Base-by-base conservation (phyloP, 148 eudicot genomes). In the Rhododendron simsii region DNA sequence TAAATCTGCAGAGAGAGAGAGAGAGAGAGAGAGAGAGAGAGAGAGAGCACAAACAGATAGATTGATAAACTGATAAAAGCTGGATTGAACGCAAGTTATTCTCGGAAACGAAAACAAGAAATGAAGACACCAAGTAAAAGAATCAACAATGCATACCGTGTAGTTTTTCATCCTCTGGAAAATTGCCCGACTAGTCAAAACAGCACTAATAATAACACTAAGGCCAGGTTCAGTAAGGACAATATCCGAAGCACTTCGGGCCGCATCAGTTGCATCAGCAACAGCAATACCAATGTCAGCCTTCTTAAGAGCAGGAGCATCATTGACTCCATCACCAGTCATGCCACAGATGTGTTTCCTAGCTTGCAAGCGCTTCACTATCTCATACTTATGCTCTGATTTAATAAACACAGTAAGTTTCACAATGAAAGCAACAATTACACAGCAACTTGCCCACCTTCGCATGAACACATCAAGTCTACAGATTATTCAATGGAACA, bases 201-300 rank as follows among this genome's bases (percentile, higher is more conserved):
- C 99, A 85, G 99, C 99, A 90, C 99, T 97, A 65, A 97, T 97
- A 55, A 97, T 97, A 71, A 97, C 99, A 85, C 99, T 97, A 5
- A 97, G 95, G 51, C 99, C 99, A 59, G 99, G 99, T 91, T 97
- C 99, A 21, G 99, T 97, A 81, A 97, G 98, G 88, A 97, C 99
- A 85, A 97, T 97, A 82, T 97, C 99, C 26, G 99, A 97, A 86
- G 99, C 99, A 92, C 99, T 94, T 78, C 99, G 95, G 87, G 99
- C 99, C 53, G 99, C 99, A 89, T 97, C 99, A 35, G 99, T 97
- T 77, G 99, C 99, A 93, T 97, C 99, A 86, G 92, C 99, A 87
- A 97, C 99, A 85, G 99, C 99, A 89, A 97, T 97, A n/a, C 99
- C 99, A 78, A 97, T 97, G 87, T 97, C 99, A 81, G 99, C 99